These are phyloP conservation scores for Pythium plurisporium DNA, from an alignment of 352 stramenopile genomes.

Conservation along the genomic window DNA sequence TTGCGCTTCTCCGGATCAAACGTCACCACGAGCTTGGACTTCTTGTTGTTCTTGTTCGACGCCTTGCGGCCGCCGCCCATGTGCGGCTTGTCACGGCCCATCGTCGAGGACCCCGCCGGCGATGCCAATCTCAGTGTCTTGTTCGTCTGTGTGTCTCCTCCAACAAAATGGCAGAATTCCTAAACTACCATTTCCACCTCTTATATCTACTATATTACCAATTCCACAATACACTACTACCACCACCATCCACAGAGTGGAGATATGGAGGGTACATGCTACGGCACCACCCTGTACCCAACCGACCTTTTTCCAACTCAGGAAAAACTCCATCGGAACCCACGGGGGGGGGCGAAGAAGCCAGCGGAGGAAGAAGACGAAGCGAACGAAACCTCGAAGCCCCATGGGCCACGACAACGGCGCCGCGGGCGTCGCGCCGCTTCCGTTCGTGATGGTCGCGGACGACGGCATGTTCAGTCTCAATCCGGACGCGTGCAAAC, in stretches of 20 bases:
- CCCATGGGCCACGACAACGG: background rate
- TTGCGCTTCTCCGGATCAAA: conserved; percentile 86
- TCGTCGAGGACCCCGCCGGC: background rate
- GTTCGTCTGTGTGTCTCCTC: too few species aligned
- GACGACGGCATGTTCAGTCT: conserved; percentile 77
- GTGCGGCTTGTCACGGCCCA: conserved; percentile 23
- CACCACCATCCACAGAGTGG: too few species aligned
- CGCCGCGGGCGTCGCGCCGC: conserved; percentile 34
- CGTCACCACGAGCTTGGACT: conserved; percentile 84
- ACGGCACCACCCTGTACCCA: conserved; percentile 4
- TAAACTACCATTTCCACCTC: too few species aligned
- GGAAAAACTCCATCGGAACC: background rate
- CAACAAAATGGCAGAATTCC: too few species aligned
- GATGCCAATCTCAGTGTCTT: background rate
- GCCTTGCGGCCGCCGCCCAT: conserved; percentile 27
- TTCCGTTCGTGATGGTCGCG: conserved; percentile 79
- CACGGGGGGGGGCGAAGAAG: background rate
- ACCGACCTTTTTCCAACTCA: background rate
- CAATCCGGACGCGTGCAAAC: conserved; percentile 61
- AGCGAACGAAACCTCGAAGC: too few species aligned
- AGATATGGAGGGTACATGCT: background rate
- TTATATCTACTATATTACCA: too few species aligned
- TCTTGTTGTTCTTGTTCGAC: conserved; percentile 63
- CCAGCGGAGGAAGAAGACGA: too few species aligned
- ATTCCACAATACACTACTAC: too few species aligned